Percentiles rank a stretch among this genome's conserved stretches.
Conservation (phyloP, 805 yeast genomes). For the Cyberlindnera sargentensis region DNA sequence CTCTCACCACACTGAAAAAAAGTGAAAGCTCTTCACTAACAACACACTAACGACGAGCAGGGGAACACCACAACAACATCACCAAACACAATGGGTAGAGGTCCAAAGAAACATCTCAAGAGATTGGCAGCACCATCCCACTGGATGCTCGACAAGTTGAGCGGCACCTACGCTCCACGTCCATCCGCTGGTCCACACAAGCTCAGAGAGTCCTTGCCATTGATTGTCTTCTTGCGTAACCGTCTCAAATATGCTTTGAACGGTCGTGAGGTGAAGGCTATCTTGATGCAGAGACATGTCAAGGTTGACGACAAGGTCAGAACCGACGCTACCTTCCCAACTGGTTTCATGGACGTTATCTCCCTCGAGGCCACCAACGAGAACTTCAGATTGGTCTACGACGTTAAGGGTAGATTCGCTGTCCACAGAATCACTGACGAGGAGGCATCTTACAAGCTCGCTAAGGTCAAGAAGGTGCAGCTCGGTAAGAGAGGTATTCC, state of each 20-base stretch:
- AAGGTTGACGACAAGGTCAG: slow-evolving; percentile 99
- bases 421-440: slow-evolving; percentile 99
- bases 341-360: slow-evolving; percentile 99
- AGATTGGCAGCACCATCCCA: slow-evolving; percentile 99
- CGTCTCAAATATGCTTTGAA: slow-evolving; percentile 97
- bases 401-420: slow-evolving; percentile 98
- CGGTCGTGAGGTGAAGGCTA: slow-evolving; percentile 98
- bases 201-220: slow-evolving; percentile 96
- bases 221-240: slow-evolving; percentile 95
- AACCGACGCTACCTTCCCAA: slow-evolving; percentile 98
- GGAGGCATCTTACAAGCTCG: slow-evolving; percentile 97
- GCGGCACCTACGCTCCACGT: slow-evolving; percentile 99
- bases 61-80: slow-evolving; percentile 5
- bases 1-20: slow-evolving; percentile 12
- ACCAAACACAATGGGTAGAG: slow-evolving; percentile 26
- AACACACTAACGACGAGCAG: background rate
- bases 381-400: slow-evolving; percentile 98
- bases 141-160: slow-evolving; percentile 99
- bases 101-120: slow-evolving; percentile 91
- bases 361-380: slow-evolving; percentile 97
- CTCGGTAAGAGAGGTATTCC: slow-evolving; percentile 98
- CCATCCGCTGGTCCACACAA: slow-evolving; percentile 99
- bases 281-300: slow-evolving; percentile 96
- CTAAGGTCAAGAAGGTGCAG: slow-evolving; percentile 96
- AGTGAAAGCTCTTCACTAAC: slow-evolving; percentile 9